These are phyloP conservation scores for Volvariella volvacea DNA, from an alignment of 1,284 basidiomycete species.

Conservation along the genomic window DNA sequence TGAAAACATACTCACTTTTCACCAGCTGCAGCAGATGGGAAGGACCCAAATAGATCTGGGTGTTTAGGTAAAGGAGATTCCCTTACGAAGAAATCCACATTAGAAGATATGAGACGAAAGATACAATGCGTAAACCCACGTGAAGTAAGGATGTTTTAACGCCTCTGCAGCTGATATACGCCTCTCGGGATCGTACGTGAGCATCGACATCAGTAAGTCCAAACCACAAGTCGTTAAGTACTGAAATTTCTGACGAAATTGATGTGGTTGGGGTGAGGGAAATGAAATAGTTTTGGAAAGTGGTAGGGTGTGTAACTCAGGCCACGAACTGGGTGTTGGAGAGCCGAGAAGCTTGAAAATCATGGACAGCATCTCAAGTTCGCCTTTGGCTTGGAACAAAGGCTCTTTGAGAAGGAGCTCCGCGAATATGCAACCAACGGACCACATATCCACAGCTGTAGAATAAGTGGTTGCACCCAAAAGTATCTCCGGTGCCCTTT, in stretches of 20 bases:
- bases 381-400: conserved; percentile 92
- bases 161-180: conserved; percentile 88
- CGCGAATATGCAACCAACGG: conserved; percentile 98
- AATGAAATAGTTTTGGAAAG: conserved; percentile 75
- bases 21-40: conserved; percentile 94
- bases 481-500: conserved; percentile 93
- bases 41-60: conserved; percentile 94
- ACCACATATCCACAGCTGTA: conserved; percentile 98
- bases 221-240: conserved; percentile 80
- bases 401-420: conserved; percentile 93
- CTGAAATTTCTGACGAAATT: conserved; percentile 73
- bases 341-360: conserved; percentile 92
- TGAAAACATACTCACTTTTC: conserved; percentile 59
- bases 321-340: conserved; percentile 84
- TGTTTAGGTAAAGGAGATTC: conserved; percentile 96
- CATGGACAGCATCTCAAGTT: conserved; percentile 88
- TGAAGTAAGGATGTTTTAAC: conserved; percentile 87
- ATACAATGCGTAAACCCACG: conserved; percentile 39
- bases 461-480: conserved; percentile 91
- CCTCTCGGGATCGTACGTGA: conserved; percentile 85
- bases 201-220: conserved; percentile 75
- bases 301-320: conserved; percentile 73
- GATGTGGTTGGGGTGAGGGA: conserved; percentile 68
- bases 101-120: conserved; percentile 1
- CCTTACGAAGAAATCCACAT: conserved; percentile 29